These are phyloP conservation scores for Mollisia scopiformis DNA, from an alignment of 2,329 filamentous ascomycete genomes.

Conservation along the genomic window DNA sequence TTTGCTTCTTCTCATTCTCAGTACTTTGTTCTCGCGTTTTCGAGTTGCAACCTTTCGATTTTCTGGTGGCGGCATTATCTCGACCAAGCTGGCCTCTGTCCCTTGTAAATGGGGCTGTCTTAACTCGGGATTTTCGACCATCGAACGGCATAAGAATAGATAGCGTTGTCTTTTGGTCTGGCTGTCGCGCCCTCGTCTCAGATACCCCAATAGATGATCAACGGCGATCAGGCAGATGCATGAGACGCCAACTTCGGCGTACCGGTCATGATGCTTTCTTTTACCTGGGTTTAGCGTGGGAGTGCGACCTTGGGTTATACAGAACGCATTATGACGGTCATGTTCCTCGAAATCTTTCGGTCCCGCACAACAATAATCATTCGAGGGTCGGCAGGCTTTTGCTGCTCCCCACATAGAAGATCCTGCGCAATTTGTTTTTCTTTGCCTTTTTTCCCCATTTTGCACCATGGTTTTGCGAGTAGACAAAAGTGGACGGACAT, in stretches of 20 bases:
- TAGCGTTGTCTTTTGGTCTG: conserved; percentile 41
- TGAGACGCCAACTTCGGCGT: conserved; percentile 36
- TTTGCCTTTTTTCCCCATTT: conserved; percentile 18
- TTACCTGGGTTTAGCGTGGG: conserved; percentile 29
- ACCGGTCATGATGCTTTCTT: conserved; percentile 37
- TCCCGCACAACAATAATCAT: conserved; percentile 22
- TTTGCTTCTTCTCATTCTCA: conserved; percentile 20
- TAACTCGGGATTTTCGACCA: conserved; percentile 32
- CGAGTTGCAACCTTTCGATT: conserved; percentile 30
- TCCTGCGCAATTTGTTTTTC: conserved; percentile 26
- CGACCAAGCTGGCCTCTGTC: conserved; percentile 31
- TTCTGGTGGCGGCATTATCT: conserved; percentile 35
- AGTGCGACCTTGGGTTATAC: conserved; percentile 28
- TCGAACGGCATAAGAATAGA: conserved; percentile 41
- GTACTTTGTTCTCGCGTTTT: conserved; percentile 14
- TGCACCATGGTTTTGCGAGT: conserved; percentile 17
- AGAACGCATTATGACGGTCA: conserved; percentile 40
- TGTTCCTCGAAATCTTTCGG: conserved; percentile 33
- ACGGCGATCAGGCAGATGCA: conserved; percentile 37
- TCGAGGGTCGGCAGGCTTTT: conserved; percentile 27
- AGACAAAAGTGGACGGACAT: conserved; percentile 35
- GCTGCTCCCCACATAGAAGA: conserved; percentile 31
- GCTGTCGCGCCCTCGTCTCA: conserved; percentile 31
- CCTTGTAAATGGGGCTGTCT: conserved; percentile 30
- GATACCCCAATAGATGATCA: conserved; percentile 39